A percentile compares a stretch with the other conserved stretches of the same genome.
phyloP scores from a whole-genome alignment of 805 yeast species.

The Metschnikowia matae region DNA sequence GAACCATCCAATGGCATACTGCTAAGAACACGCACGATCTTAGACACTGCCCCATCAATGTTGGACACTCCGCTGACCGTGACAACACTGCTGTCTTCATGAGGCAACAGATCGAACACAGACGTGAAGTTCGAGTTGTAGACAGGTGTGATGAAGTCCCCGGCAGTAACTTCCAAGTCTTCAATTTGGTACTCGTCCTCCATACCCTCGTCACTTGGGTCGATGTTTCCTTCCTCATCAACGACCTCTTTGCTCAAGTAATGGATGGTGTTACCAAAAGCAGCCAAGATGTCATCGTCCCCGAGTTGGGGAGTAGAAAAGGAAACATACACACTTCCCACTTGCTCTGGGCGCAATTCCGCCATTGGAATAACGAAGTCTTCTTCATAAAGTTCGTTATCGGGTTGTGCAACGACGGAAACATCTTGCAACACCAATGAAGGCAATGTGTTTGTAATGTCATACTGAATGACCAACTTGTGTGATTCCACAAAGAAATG shows the following conservation, averaged over 20 bases:
- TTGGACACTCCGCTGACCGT: conserved; percentile 47
- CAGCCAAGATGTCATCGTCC: conserved; percentile 32
- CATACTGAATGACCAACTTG: conserved; percentile 73
- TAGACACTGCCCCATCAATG: conserved; percentile 43
- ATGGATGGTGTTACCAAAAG: conserved; percentile 62
- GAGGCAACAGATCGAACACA: conserved; percentile 66
- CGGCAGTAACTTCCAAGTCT: conserved; percentile 66
- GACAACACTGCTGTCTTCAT: conserved; percentile 61
- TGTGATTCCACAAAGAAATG: conserved; percentile 70
- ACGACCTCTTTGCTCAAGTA: conserved; percentile 79
- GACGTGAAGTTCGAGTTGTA: conserved; percentile 72
- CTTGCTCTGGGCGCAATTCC: conserved; percentile 62
- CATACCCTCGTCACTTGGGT: conserved; percentile 73
- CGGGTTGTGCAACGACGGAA: conserved; percentile 63
- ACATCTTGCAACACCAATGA: conserved; percentile 77
- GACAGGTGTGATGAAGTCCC: conserved; percentile 78
- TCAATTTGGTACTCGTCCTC: conserved; percentile 93
- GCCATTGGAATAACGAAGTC: conserved; percentile 74
- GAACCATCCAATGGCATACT: conserved; percentile 66
- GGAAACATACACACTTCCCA: conserved; percentile 76
- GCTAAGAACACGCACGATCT: conserved; percentile 47
- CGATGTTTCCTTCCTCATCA: conserved; percentile 62
- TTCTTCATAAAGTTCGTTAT: conserved; percentile 53
- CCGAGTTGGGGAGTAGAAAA: conserved; percentile 57
- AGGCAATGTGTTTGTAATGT: conserved; percentile 77